Conservation (phyloP, 2,329 filamentous ascomycete species). For the Zymoseptoria ardabiliae region DNA sequence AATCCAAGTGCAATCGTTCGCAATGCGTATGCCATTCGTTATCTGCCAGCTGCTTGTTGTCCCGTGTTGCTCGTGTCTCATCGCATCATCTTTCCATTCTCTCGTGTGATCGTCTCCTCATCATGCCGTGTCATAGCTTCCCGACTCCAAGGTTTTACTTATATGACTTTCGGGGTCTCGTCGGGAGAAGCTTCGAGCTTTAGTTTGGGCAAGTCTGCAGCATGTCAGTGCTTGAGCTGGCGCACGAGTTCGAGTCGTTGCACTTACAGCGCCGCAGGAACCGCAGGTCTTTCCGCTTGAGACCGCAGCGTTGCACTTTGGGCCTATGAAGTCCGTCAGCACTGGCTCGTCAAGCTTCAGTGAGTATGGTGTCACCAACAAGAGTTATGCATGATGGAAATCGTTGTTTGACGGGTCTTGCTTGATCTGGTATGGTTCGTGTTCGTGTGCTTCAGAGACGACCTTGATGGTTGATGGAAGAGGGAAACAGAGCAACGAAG, state of each 20-base stretch:
- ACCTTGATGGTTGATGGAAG: slow-evolving; percentile 1
- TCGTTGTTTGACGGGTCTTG: background rate
- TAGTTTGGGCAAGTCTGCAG: slow-evolving; percentile 24
- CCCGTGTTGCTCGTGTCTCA: slow-evolving; percentile 5
- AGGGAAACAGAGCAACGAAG: background rate
- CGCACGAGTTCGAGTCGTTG: background rate
- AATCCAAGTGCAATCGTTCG: background rate
- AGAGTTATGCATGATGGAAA: slow-evolving; percentile 15
- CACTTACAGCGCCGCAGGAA: slow-evolving; percentile 27
- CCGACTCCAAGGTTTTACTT: background rate
- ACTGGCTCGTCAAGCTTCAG: background rate
- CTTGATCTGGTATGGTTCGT: background rate
- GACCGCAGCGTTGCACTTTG: slow-evolving; percentile 27
- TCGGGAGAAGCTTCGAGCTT: background rate
- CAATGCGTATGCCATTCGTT: background rate
- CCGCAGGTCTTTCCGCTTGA: slow-evolving; percentile 28
- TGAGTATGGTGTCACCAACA: slow-evolving; percentile 5
- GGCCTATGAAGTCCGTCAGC: slow-evolving; percentile 16
- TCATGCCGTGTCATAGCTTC: background rate
- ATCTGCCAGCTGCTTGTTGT: background rate
- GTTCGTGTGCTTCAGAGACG: background rate
- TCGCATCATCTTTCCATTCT: background rate
- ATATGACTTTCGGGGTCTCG: background rate
- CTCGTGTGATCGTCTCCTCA: background rate
- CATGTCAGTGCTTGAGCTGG: slow-evolving; percentile 1